Evolutionary conservation across 352 stramenopile genomes (phyloP).

Genomic region (Pythium grandisporangium): DNA sequence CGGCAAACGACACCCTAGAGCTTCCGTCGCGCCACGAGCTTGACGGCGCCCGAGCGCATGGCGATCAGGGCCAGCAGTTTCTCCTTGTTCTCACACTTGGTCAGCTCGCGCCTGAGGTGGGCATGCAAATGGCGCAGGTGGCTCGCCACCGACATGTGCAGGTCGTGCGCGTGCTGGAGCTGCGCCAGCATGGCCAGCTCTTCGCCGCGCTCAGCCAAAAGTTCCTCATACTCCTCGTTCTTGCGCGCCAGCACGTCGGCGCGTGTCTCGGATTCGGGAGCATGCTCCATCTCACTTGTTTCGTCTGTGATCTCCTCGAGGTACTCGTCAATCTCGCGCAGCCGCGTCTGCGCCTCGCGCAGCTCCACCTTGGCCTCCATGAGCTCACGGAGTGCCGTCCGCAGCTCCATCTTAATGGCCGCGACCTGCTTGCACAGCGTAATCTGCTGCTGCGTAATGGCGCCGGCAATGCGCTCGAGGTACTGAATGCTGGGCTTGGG

Average conservation of each 20-base stretch:
- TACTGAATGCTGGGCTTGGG: conserved; percentile 10
- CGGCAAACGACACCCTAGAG: too few species aligned
- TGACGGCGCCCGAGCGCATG: conserved; percentile 39
- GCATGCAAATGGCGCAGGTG: conserved; percentile 36
- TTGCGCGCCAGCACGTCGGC: conserved; percentile 7
- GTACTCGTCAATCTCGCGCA: conserved; percentile 60
- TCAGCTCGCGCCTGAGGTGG: conserved; percentile 28
- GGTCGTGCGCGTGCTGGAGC: conserved; percentile 33
- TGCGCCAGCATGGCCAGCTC: conserved; percentile 44
- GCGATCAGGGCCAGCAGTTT: conserved; percentile 38
- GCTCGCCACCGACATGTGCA: conserved; percentile 24
- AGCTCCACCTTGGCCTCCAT: conserved; percentile 39
- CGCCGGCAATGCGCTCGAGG: conserved; percentile 34
- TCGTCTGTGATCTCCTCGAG: conserved; percentile 39
- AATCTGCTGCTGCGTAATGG: conserved; percentile 37
- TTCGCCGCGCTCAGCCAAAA: conserved; percentile 50
- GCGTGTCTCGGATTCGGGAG: conserved; percentile 6
- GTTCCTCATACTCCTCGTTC: conserved; percentile 41
- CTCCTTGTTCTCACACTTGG: conserved; percentile 30
- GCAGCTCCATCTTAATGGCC: conserved; percentile 23
- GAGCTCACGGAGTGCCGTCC: conserved; percentile 23
- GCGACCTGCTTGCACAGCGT: conserved; percentile 30
- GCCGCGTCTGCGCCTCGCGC: conserved; percentile 31
- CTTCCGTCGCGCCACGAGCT: conserved; percentile 34
- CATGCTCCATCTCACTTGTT: conserved; percentile 19